These are phyloP conservation scores for Trichocladium antarcticum DNA, from an alignment of 495 filamentous ascomycete genomes.

Conservation along the genomic window DNA sequence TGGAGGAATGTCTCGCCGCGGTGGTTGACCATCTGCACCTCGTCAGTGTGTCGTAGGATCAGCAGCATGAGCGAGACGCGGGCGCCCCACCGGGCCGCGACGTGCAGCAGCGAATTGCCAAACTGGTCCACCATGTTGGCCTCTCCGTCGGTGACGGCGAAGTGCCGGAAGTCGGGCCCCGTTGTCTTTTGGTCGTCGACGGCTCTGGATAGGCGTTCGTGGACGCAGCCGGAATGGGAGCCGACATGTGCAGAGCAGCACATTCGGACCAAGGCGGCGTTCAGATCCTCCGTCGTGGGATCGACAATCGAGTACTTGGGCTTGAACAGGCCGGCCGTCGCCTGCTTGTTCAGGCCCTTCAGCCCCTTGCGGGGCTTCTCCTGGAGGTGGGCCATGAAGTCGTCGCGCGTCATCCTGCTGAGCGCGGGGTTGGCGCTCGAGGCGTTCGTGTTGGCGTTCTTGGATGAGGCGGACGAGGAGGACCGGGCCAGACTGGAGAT, in stretches of 20 bases:
- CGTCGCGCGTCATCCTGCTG: constrained; percentile 26
- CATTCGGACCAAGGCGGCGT: constrained; percentile 21
- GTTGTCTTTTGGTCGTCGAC: constrained; percentile 22
- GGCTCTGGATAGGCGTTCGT: constrained; percentile 22
- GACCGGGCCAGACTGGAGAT: constrained; percentile 27
- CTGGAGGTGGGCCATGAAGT: constrained; percentile 22
- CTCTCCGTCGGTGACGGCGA: constrained; percentile 22
- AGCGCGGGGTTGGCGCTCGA: constrained; percentile 18
- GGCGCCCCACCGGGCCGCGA: constrained; percentile 26
- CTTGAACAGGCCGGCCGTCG: constrained; percentile 10
- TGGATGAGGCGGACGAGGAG: constrained; percentile 25
- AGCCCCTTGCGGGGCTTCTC: constrained; percentile 19
- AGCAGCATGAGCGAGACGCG: constrained; percentile 23
- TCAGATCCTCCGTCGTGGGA: constrained; percentile 23
- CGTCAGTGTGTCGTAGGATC: constrained; percentile 23
- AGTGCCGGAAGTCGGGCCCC: constrained; percentile 18
- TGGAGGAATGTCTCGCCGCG: constrained; percentile 28
- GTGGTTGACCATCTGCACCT: constrained; percentile 24
- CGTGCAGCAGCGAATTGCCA: constrained; percentile 26
- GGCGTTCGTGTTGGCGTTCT: constrained; percentile 15
- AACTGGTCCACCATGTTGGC: constrained; percentile 24
- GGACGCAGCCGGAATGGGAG: constrained; percentile 13
- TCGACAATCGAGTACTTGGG: constrained; percentile 16
- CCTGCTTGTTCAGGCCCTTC: constrained; percentile 4
- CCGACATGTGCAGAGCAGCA: constrained; percentile 19